phyloP scores from a whole-genome alignment of 768 basidiomycete genomes.

The Leccinum truebloodii region DNA sequence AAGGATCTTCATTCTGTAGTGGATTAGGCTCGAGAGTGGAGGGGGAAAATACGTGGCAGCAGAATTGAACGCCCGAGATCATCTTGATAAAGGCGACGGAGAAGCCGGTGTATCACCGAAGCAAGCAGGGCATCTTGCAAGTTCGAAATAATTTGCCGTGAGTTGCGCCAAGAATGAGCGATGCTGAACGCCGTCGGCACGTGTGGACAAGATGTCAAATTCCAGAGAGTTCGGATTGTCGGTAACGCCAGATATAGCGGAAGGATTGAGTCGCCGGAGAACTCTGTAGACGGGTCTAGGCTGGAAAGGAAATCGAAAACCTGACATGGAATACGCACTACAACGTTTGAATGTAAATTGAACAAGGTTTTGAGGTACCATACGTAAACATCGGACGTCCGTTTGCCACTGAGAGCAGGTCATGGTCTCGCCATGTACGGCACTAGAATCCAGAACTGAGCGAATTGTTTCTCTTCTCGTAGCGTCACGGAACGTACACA shows the following conservation, averaged over 20 bases:
- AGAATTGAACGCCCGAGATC: neutral
- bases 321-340: neutral
- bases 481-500: too few species aligned
- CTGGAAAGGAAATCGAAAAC: neutral
- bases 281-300: neutral
- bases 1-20: conserved; percentile 12
- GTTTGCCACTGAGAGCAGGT: neutral
- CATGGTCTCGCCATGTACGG: neutral
- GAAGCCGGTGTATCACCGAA: neutral
- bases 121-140: neutral
- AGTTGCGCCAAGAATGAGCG: neutral
- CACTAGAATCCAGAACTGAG: neutral
- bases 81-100: conserved; percentile 8
- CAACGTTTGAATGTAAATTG: neutral
- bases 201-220: neutral
- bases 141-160: neutral
- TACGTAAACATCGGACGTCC: neutral
- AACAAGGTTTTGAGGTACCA: neutral
- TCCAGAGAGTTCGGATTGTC: neutral
- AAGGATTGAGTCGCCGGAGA: neutral
- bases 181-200: neutral
- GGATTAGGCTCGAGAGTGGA: neutral
- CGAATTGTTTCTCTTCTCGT: neutral
- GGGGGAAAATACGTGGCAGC: neutral
- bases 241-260: neutral